A percentile compares a stretch with the other conserved stretches of the same genome.
phyloP scores from a whole-genome alignment of 164 flowering plant genomes.

The Tetracentron sinense region DNA sequence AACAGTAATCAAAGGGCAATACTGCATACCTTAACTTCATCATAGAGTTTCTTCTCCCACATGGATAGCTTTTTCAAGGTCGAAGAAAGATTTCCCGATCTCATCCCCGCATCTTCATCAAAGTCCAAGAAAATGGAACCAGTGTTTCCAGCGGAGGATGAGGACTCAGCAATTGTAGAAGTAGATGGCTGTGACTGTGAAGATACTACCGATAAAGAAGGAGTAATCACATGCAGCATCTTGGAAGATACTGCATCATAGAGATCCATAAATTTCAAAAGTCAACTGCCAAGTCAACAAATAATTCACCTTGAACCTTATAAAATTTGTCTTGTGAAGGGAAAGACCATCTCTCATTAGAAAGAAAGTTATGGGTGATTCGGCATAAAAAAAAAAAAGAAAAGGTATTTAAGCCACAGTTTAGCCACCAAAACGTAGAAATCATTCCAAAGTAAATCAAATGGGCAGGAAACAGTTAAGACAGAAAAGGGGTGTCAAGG shows the following conservation, averaged over 20 bases:
- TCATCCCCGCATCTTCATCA: constrained; percentile 41
- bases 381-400: background rate
- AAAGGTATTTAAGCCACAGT: background rate
- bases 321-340: too few relatives aligned
- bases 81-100: constrained; percentile 60
- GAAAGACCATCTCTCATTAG: too few relatives aligned
- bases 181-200: constrained; percentile 63
- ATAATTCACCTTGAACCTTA: background rate
- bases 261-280: constrained; percentile 1
- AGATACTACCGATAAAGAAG: constrained; percentile 49
- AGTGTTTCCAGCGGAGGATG: constrained; percentile 31
- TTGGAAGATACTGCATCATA: constrained; percentile 58
- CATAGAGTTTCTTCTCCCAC: constrained; percentile 94
- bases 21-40: constrained; percentile 84
- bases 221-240: constrained; percentile 72
- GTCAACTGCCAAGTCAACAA: background rate
- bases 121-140: constrained; percentile 33
- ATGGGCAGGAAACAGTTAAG: background rate
- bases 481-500: background rate
- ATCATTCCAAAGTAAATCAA: background rate
- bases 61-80: constrained; percentile 74
- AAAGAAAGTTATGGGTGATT: too few relatives aligned
- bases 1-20: background rate
- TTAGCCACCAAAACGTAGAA: constrained; percentile 1
- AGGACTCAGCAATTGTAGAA: constrained; percentile 40